phyloP scores from a whole-genome alignment of 768 basidiomycete genomes.

The Serendipita indica region DNA sequence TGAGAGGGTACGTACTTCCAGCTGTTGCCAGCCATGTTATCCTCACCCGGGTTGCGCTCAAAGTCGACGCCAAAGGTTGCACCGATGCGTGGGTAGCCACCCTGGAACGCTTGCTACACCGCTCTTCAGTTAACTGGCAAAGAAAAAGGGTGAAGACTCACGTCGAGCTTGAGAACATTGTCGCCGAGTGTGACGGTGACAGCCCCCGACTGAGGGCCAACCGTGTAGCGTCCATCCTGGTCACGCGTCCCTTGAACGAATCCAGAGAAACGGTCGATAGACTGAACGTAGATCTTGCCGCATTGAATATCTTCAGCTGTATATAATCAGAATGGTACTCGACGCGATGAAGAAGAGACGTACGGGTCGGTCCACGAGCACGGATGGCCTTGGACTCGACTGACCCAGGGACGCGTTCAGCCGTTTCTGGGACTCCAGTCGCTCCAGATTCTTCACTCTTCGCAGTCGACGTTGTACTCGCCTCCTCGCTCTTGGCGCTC shows the following conservation, averaged over 20 bases:
- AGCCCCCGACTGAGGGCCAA: neutral
- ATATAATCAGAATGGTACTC: too few relatives aligned
- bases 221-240: neutral
- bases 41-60: neutral
- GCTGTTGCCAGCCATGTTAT: slow-evolving; percentile 1
- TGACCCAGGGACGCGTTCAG: too few relatives aligned
- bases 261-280: too few relatives aligned
- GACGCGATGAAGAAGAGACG: too few relatives aligned
- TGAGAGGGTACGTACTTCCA: neutral
- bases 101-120: neutral
- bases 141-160: neutral
- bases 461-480: too few relatives aligned
- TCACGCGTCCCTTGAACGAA: neutral
- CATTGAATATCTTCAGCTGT: too few relatives aligned
- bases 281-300: too few relatives aligned
- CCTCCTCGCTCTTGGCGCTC: too few relatives aligned
- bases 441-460: too few relatives aligned
- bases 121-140: neutral
- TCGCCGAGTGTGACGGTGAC: neutral
- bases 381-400: too few relatives aligned
- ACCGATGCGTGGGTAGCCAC: neutral
- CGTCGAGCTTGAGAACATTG: neutral
- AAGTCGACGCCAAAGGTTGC: neutral
- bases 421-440: too few relatives aligned
- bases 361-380: too few relatives aligned